These are phyloP conservation scores for Clohesyomyces aquaticus DNA, from an alignment of 495 filamentous ascomycete species.

Conservation along the genomic window DNA sequence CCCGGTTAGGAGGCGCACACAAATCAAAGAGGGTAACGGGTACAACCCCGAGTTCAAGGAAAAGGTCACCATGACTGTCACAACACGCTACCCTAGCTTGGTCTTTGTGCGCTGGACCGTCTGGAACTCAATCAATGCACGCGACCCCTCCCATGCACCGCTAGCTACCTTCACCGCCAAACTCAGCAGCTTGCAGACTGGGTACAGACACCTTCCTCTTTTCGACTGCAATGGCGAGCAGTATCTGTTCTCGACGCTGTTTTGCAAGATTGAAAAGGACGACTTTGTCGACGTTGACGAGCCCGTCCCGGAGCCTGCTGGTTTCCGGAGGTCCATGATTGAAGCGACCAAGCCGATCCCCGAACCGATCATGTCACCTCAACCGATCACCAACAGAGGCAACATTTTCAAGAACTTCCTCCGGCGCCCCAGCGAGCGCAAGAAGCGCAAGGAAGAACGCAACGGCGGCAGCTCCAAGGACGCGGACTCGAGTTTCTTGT, in stretches of 20 bases:
- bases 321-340: conserved; percentile 5
- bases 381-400: conserved; percentile 1
- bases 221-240: conserved; percentile 84
- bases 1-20: conserved; percentile 76
- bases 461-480: conserved; percentile 29
- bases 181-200: conserved; percentile 83
- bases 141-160: conserved; percentile 62
- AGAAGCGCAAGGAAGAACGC: conserved; percentile 31
- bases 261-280: conserved; percentile 79
- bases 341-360: conserved; percentile 18
- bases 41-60: conserved; percentile 87
- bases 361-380: conserved; percentile 17
- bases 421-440: conserved; percentile 36
- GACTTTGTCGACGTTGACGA: conserved; percentile 53
- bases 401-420: conserved; percentile 35
- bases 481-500: conserved; percentile 6
- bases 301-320: neutral
- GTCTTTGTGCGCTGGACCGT: conserved; percentile 95
- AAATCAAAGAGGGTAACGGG: conserved; percentile 80
- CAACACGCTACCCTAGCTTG: conserved; percentile 87
- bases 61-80: conserved; percentile 72
- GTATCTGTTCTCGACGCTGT: conserved; percentile 91
- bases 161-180: conserved; percentile 91
- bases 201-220: conserved; percentile 97
- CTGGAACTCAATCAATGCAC: conserved; percentile 75